Base-by-base conservation (phyloP, 1,284 basidiomycete genomes). In the Cystobasidium pallidum region DNA sequence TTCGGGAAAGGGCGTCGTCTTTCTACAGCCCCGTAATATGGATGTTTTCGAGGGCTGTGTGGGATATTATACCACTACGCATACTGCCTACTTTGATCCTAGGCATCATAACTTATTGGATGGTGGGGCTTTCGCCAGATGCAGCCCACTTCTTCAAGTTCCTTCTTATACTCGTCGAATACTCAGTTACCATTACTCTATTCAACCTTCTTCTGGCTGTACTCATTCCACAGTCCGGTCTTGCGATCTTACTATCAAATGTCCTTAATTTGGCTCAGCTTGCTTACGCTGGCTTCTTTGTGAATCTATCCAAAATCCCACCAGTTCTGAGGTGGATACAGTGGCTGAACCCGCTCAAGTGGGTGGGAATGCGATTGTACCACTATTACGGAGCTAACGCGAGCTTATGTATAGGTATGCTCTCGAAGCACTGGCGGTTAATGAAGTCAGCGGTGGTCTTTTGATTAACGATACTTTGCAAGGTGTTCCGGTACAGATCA, bases 191-290 rank as follows among this genome's bases (percentile, higher is more conserved):
- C 34, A 91, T 92, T 86, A 91, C 91, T 0, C 85, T 94, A 57
- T 93, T 87, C 79, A 94, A 94, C 81, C 92, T 94, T 84, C 84
- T 94, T 54, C 85, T 95, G 21, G 92, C 89, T 4, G 87, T 88
- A 10, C 78, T 89, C 19, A 90, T 94, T 84, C 82, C 83, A 64
- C 91, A 94, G 77, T 89, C 88, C n/a, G 91, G 91, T 19, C 86
- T 94, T 57, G 92, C 92, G 1, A 92, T 94, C 78, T 86, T 96
- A 1, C 79, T 94, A 26, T 91, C 78, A 0, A 72, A 55, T 54
- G 76, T 76, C 21, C 45, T 77, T 41, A 76, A 76, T 45, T 66
- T 78, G 15, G 77, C 77, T 62, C 75, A 77, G 43, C 75, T 78
- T 62, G 73, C 75, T 2, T 78, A 72, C 78, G 77, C 78, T 39